phyloP scores from a whole-genome alignment of 768 basidiomycete species.

The Tricholoma matsutake region DNA sequence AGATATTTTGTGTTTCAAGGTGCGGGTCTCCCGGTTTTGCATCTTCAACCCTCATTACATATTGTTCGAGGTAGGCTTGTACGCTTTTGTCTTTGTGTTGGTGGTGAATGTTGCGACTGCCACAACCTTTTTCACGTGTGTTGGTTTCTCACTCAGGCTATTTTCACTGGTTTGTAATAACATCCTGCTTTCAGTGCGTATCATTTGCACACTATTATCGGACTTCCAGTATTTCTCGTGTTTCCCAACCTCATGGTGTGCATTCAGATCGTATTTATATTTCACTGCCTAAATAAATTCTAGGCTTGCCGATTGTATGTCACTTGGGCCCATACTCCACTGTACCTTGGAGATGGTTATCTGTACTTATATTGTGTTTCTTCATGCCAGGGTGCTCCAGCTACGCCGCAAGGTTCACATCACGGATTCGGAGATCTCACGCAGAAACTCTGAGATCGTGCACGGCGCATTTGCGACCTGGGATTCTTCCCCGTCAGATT shows the following conservation, averaged over 20 bases:
- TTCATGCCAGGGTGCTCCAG: constrained; percentile 33
- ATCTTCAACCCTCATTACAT: not conserved
- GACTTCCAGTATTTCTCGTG: constrained; percentile 34
- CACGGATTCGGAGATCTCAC: constrained; percentile 30
- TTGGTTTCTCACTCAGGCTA: not conserved
- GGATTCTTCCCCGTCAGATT: constrained; percentile 1
- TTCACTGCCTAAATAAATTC: not conserved
- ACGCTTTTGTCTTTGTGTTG: constrained; percentile 29
- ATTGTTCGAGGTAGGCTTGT: constrained; percentile 24
- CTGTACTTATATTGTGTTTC: constrained; percentile 4
- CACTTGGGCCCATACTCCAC: not conserved
- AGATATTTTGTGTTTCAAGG: constrained; percentile 39
- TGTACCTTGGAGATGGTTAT: not conserved
- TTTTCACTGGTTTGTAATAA: not conserved
- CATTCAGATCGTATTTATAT: not conserved
- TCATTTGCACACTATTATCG: constrained; percentile 29
- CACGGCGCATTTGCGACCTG: constrained; percentile 17
- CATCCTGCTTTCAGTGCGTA: constrained; percentile 23
- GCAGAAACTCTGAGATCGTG: constrained; percentile 28
- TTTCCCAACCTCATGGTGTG: constrained; percentile 36
- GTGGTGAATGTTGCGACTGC: constrained; percentile 28
- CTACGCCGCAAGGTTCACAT: constrained; percentile 36
- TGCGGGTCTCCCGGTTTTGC: constrained; percentile 2
- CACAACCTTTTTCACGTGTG: constrained; percentile 33
- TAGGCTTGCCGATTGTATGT: constrained; percentile 38